phyloP scores from a whole-genome alignment of 306 rosid genomes.

The Alnus rubra region DNA sequence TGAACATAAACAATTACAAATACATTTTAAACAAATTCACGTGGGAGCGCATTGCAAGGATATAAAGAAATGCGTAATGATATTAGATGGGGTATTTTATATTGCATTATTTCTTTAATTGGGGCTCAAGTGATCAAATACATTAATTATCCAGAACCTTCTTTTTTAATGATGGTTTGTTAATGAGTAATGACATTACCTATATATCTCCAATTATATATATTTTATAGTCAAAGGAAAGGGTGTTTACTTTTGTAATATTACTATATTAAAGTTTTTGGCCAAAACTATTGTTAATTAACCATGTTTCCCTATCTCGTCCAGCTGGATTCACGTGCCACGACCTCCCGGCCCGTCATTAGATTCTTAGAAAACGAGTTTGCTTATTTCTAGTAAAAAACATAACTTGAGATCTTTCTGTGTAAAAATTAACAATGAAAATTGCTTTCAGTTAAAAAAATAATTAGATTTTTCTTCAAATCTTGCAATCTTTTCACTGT shows the following conservation, averaged over 20 bases:
- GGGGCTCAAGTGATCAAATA: background rate
- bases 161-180: background rate
- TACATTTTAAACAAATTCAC: constrained; percentile 29
- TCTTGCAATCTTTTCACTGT: too few relatives aligned
- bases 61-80: background rate
- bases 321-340: constrained; percentile 4
- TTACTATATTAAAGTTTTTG: background rate
- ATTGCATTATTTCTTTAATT: background rate
- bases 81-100: background rate
- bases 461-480: too few relatives aligned
- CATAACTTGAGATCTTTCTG: too few relatives aligned
- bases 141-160: background rate
- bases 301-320: background rate
- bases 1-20: background rate
- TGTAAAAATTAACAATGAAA: too few relatives aligned
- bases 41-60: constrained; percentile 33
- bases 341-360: too few relatives aligned
- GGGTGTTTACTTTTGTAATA: background rate
- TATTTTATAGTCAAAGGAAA: constrained; percentile 33
- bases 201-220: background rate
- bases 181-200: constrained; percentile 7
- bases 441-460: too few relatives aligned
- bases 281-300: background rate
- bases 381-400: too few relatives aligned
- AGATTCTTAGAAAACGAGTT: too few relatives aligned